A percentile compares a stretch with the other conserved stretches of the same genome.
Evolutionary conservation across 495 filamentous ascomycete species (phyloP).

Genomic region (Trypethelium eluteriae): DNA sequence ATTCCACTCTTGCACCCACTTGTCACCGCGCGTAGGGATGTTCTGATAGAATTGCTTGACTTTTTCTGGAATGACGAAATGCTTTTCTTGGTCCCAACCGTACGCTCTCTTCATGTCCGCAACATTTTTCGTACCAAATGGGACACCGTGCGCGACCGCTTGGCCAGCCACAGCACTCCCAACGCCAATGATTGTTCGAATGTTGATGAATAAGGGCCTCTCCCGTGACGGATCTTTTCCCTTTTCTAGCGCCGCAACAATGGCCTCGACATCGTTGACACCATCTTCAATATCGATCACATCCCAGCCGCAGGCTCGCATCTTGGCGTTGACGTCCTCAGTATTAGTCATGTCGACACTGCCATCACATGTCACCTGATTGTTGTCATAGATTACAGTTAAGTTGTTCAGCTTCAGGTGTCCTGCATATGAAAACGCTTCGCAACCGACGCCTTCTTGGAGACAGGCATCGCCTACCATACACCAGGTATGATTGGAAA

Average conservation of each 20-base stretch:
- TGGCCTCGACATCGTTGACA: constrained; percentile 44
- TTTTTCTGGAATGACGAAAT: constrained; percentile 42
- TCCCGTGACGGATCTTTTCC: constrained; percentile 29
- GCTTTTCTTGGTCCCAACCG: constrained; percentile 41
- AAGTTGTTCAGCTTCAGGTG: constrained; percentile 50
- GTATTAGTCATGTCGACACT: constrained; percentile 47
- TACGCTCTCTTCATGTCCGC: constrained; percentile 43
- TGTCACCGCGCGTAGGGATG: constrained; percentile 34
- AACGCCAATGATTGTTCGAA: constrained; percentile 50
- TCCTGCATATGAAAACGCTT: constrained; percentile 50
- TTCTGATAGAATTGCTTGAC: constrained; percentile 46
- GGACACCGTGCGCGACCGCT: constrained; percentile 46
- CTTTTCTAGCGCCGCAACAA: constrained; percentile 46
- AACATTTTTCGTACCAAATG: constrained; percentile 43
- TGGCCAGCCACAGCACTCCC: constrained; percentile 45
- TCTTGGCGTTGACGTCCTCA: constrained; percentile 54
- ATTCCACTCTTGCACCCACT: constrained; percentile 42
- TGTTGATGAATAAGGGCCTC: constrained; percentile 54
- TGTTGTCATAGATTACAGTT: constrained; percentile 53
- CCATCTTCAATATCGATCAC: constrained; percentile 51
- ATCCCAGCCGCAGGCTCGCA: constrained; percentile 51
- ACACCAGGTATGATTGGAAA: constrained; percentile 47
- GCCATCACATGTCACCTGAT: constrained; percentile 55
- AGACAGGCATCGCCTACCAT: constrained; percentile 54
- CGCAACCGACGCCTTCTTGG: constrained; percentile 53